Base-by-base conservation (phyloP, 2,329 filamentous ascomycete species). In the Penicillium sp. region DNA sequence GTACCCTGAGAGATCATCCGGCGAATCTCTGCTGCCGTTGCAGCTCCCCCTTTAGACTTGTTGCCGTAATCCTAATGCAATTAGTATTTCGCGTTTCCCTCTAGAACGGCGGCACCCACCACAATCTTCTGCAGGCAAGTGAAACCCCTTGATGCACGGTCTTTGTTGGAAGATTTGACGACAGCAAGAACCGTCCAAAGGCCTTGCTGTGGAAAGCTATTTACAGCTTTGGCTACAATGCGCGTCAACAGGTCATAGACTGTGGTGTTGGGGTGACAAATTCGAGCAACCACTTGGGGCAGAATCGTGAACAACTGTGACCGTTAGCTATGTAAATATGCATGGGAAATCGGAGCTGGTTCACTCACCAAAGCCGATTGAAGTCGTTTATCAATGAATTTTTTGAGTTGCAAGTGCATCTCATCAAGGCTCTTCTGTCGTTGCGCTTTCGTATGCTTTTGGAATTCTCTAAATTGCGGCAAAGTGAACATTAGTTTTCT, bases 241-340 rank as follows among this genome's bases (percentile, higher is more conserved):
- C 83, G 82, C 49, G 87, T 85, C 6, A 99, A 77, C 9, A 90
- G 79, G 55, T 87, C 85, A 74, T 91, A 95, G 1, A 96, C 91
- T 1, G 86, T 84, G 4, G 74, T 74, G 70, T 96, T 90, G 1
- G 88, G 86, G 75, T 99, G 94, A 43, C 90, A 90, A 65, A 99
- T 97, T 31, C 94, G 87, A n/a, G 93, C 94, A 53, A 99, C 90
- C 58, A 99, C 89, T 73, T 99, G 94, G 5, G 94, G 90, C 40
- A 99, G 80, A 5, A 93, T 86, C 1, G 81, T 82, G 62, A 81
- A 81, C 27, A 81, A 73, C 69, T 80, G 55, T 43, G 64, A 24
- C 42, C 48, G 57, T 70, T 55, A 70, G 63, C 52, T 47, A 18
- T 44, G 24, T 38, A 29, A 16, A 31, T 14, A 16, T 10, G 8